Evolutionary conservation across 2,329 filamentous ascomycete genomes (phyloP).

Genomic region (Aureobasidium namibiae): DNA sequence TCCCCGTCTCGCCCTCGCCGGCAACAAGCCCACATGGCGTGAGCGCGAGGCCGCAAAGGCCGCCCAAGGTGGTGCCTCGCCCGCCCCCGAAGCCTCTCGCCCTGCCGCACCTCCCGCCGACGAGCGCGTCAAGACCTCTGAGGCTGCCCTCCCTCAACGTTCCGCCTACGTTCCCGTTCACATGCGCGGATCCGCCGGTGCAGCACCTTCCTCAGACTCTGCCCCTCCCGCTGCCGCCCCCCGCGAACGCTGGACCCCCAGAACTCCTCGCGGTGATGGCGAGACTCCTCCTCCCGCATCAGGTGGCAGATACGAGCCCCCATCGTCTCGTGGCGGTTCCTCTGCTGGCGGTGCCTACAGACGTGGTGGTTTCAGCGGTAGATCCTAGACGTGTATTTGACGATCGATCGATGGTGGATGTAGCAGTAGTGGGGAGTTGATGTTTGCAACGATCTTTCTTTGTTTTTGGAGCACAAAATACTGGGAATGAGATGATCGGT

Average conservation of each 20-base stretch:
- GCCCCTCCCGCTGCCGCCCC: not conserved
- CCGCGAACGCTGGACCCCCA: slow-evolving; percentile 8
- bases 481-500: not conserved
- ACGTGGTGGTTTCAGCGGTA: slow-evolving; percentile 14
- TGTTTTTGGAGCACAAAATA: slow-evolving; percentile 3
- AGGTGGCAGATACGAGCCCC: slow-evolving; percentile 20
- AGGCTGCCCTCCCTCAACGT: slow-evolving; percentile 28
- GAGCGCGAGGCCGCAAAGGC: slow-evolving; percentile 55
- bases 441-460: slow-evolving; percentile 9
- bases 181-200: slow-evolving; percentile 28
- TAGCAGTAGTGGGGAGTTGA: slow-evolving; percentile 2
- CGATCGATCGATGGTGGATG: not conserved
- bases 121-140: slow-evolving; percentile 30
- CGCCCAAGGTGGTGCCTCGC: slow-evolving; percentile 22
- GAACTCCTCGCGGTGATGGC: slow-evolving; percentile 16
- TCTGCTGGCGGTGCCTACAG: slow-evolving; percentile 15
- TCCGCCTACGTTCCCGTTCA: slow-evolving; percentile 40
- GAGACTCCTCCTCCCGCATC: slow-evolving; percentile 18
- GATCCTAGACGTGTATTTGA: not conserved
- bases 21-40: slow-evolving; percentile 61
- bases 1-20: slow-evolving; percentile 54
- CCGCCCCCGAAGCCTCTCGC: slow-evolving; percentile 26
- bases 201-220: slow-evolving; percentile 20
- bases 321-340: slow-evolving; percentile 16
- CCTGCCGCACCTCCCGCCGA: slow-evolving; percentile 27